A percentile compares a stretch with the other conserved stretches of the same genome.
phyloP scores from a whole-genome alignment of 192 early-diverging fungal species.

The Dimargaris xerosporica region DNA sequence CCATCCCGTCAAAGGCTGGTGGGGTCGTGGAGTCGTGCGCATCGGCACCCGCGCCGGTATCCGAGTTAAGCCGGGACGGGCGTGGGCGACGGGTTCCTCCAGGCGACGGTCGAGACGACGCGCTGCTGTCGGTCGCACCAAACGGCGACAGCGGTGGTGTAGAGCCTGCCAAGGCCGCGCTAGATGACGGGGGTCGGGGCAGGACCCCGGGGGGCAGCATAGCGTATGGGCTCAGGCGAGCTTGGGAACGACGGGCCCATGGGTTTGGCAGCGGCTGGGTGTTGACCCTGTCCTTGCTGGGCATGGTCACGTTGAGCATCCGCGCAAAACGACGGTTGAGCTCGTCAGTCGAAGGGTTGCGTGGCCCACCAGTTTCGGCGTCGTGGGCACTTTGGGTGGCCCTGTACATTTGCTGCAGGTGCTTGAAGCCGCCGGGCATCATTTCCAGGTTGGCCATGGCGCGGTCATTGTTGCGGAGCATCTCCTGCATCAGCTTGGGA shows the following conservation, averaged over 20 bases:
- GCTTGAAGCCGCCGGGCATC: slow-evolving; percentile 28
- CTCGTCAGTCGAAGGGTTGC: slow-evolving; percentile 20
- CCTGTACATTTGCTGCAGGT: slow-evolving; percentile 30
- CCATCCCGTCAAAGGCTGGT: no score
- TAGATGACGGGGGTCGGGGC: no score
- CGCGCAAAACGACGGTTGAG: slow-evolving; percentile 24
- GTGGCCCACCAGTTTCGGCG: slow-evolving; percentile 13
- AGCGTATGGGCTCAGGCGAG: no score
- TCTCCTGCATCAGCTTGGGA: slow-evolving; percentile 29
- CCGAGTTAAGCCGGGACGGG: no score
- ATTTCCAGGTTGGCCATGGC: slow-evolving; percentile 31
- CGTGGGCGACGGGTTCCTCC: no score
- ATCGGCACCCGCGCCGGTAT: no score
- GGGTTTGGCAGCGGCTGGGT: slow-evolving; percentile 27
- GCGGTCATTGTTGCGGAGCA: slow-evolving; percentile 35
- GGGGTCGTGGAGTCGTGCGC: no score
- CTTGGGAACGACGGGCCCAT: slow-evolving; percentile 17
- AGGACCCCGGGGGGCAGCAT: no score
- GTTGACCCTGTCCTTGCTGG: slow-evolving; percentile 12
- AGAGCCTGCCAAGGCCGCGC: no score
- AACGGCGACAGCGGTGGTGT: no score
- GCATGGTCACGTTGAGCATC: slow-evolving; percentile 22
- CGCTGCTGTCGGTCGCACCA: no score
- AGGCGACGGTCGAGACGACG: no score
- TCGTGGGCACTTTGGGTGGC: slow-evolving; percentile 26